Evolutionary conservation across 2,329 filamentous ascomycete genomes (phyloP), one percentile per base, ranked within the genome.

Genomic region (Ambrosiella xylebori): DNA sequence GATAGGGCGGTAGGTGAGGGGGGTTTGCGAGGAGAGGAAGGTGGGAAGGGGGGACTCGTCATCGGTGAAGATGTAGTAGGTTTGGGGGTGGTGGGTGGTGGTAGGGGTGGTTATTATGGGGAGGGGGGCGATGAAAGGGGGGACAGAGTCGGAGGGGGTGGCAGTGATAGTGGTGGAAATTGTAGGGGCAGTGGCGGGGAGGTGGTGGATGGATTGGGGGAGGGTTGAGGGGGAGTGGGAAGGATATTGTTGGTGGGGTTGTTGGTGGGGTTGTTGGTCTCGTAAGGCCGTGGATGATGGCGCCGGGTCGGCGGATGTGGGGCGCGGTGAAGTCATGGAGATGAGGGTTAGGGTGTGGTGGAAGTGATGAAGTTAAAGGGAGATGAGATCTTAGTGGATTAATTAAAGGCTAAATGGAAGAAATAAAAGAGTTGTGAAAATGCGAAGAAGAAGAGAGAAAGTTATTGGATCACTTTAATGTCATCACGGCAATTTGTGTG

Each of bases 21-120:
- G 62, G 57, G 67, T 79, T 69, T 69, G 82, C 1, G 85, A 41
- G 27, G 41, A 38, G 35, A 58, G 35, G 36, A 37, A 27, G 35
- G 39, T 50, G 1, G 85, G 85, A 95, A 74, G 50, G 86, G 90
- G 85, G 1, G 82, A 79, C 66, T 96, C 89, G 70, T 97, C 93
- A 69, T 97, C 90, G 64, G 81, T 80, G 73, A 98, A 97, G 66
- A 97, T 79, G 72, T 97, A 97, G 71, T 91, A 88, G 1, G 95
- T 82, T 1, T 91, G 93, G 11, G 59, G 56, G 68, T 97, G 90
- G 65, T 88, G 77, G 61, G 88, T 86, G 51, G 86, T 80, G 7
- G 80, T 83, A n/a, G 80, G 78, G 9, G 77, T 71, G 68, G 96
- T 76, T 63, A 97, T 76, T 47, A 96, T 75, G 0, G 88, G 85